A percentile compares a stretch with the other conserved stretches of the same genome.
Conservation (phyloP, 2,329 filamentous ascomycete species). For the Botryotinia narcissicola region DNA sequence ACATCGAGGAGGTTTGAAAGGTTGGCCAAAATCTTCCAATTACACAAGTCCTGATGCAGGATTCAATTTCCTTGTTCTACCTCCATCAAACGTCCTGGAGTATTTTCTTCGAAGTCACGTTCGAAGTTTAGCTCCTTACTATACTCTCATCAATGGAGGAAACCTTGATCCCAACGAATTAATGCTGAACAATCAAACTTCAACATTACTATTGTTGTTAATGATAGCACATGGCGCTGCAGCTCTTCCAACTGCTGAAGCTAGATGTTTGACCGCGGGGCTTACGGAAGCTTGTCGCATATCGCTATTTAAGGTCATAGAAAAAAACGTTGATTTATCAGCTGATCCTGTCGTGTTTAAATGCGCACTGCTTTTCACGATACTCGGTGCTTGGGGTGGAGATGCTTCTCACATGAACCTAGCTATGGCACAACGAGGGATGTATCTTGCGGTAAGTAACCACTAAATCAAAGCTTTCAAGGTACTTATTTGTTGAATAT, state of each 20-base stretch:
- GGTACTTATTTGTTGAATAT: neutral
- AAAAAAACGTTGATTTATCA: slow-evolving; percentile 67
- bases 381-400: slow-evolving; percentile 69
- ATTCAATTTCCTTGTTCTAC: slow-evolving; percentile 64
- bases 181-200: slow-evolving; percentile 63
- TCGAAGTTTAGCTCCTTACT: slow-evolving; percentile 64
- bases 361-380: slow-evolving; percentile 65
- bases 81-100: slow-evolving; percentile 63
- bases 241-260: slow-evolving; percentile 62
- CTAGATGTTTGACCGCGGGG: slow-evolving; percentile 62
- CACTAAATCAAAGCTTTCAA: neutral
- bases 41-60: slow-evolving; percentile 43
- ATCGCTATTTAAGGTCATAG: slow-evolving; percentile 68
- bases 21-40: slow-evolving; percentile 39
- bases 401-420: slow-evolving; percentile 79
- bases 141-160: slow-evolving; percentile 58
- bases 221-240: slow-evolving; percentile 72
- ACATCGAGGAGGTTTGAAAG: slow-evolving; percentile 48
- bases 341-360: slow-evolving; percentile 63
- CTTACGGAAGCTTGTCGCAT: slow-evolving; percentile 70
- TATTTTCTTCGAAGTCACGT: slow-evolving; percentile 66
- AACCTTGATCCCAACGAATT: slow-evolving; percentile 65
- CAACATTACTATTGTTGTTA: slow-evolving; percentile 63
- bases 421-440: slow-evolving; percentile 69
- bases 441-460: slow-evolving; percentile 61